A percentile compares a stretch with the other conserved stretches of the same genome.
Conservation (phyloP, 495 filamentous ascomycete species). For the Xylaria telfairii region DNA sequence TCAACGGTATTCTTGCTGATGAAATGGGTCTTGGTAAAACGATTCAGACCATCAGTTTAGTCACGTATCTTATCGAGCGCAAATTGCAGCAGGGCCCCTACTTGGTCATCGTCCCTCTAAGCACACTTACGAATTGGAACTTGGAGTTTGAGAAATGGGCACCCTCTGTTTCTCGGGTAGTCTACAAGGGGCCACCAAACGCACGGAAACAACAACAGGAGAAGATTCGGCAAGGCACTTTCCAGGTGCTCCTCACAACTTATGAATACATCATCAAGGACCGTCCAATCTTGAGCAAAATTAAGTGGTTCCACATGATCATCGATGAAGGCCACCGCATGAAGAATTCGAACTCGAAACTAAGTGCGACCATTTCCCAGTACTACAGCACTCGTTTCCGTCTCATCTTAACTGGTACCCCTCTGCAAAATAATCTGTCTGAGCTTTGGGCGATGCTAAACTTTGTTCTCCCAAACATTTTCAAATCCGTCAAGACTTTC, state of each 20-base stretch:
- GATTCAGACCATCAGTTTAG: conserved; percentile 97
- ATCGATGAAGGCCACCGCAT: conserved; percentile 99
- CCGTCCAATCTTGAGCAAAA: conserved; percentile 88
- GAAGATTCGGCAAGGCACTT: conserved; percentile 90
- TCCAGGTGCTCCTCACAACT: conserved; percentile 95
- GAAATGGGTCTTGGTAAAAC: conserved; percentile 99
- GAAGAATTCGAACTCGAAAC: conserved; percentile 98
- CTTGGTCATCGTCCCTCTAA: conserved; percentile 93
- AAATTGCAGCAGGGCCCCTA: conserved; percentile 94
- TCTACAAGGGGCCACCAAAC: conserved; percentile 95
- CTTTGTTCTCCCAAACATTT: conserved; percentile 97
- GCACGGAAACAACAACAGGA: conserved; percentile 89
- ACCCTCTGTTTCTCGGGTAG: conserved; percentile 79
- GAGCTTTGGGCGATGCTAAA: conserved; percentile 98
- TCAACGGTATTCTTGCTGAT: conserved; percentile 97
- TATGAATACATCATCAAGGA: conserved; percentile 99
- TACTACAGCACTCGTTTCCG: conserved; percentile 96
- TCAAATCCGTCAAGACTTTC: conserved; percentile 99
- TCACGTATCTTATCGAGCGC: conserved; percentile 95
- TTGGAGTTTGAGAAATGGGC: conserved; percentile 99
- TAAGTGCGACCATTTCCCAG: conserved; percentile 90
- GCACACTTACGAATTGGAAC: conserved; percentile 98
- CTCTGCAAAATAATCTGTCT: conserved; percentile 94
- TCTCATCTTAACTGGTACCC: conserved; percentile 95
- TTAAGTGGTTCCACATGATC: conserved; percentile 99